These are phyloP conservation scores for Gossypium ekmanianum DNA, from an alignment of 345 rosid genomes.

Conservation along the genomic window DNA sequence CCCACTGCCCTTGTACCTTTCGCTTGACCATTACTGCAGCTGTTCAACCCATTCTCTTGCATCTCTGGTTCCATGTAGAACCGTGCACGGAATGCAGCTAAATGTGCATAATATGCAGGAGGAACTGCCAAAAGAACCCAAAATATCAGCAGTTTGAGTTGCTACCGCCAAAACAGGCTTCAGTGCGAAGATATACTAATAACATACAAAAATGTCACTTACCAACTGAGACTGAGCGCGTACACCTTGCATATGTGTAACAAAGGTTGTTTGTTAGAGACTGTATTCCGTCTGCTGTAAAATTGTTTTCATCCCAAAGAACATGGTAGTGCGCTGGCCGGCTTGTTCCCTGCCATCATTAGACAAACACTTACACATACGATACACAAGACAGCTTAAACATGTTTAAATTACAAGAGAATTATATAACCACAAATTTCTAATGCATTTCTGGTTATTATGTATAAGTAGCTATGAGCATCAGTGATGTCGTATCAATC, in stretches of 20 bases:
- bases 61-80: conserved; percentile 91
- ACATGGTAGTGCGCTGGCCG: conserved; percentile 99
- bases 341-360: conserved; percentile 73
- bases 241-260: conserved; percentile 96
- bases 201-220: conserved; percentile 13
- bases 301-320: conserved; percentile 97
- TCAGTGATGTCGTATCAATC: background rate
- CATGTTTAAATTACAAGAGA: background rate
- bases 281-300: conserved; percentile 95
- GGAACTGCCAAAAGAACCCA: conserved; percentile 56
- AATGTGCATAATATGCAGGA: conserved; percentile 94
- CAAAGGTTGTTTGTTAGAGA: conserved; percentile 95
- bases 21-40: conserved; percentile 30
- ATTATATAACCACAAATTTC: background rate
- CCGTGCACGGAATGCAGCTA: conserved; percentile 96
- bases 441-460: background rate
- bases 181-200: background rate
- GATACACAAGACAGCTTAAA: background rate
- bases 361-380: no score
- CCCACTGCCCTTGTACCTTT: conserved; percentile 40
- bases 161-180: background rate
- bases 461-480: background rate
- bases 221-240: conserved; percentile 94
- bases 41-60: conserved; percentile 67
- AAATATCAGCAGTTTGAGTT: background rate